Base-by-base conservation (phyloP, 2,329 filamentous ascomycete species). In the Fonsecaea erecta region DNA sequence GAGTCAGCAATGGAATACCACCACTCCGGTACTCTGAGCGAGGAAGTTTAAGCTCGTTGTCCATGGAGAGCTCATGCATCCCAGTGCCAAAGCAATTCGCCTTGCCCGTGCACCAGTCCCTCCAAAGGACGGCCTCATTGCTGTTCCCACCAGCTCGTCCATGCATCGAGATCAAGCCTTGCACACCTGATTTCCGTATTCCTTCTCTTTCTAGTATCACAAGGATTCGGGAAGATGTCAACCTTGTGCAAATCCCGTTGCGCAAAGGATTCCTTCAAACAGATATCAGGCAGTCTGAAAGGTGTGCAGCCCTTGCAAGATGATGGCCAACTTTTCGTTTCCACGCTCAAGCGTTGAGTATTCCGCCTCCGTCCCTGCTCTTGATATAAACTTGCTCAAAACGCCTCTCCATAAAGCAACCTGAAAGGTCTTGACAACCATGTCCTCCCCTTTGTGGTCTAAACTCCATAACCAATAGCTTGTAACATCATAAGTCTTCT, bases 401-500 rank as follows among this genome's bases (percentile, higher is more conserved):
- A n/a, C 18, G n/a, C 43, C 43, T 48, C 21, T 12, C 18, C 18
- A 32, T n/a, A 53, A 5, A 53, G 24, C 24, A 24, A 21, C 8
- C 8, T 32, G 48, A 52, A 30, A 30, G 12, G 26, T 34, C 24
- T 34, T 53, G 24, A 53, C 21, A 32, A 32, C 14, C 8, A 32
- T 24, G 18, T 48, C 43, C 43, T 48, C 43, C n/a, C 18, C 12
- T 12, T 53, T 18, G 26, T 26, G 3, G n/a, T n/a, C 55, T 35
- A 21, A 48, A 58, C 55, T 58, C 55, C 55, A 18, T 6, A 40
- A 32, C 40, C 51, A 43, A 30, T 52, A 16, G 21, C 32, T 26
- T 60, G 46, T 40, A 60, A 52, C 40, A 26, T 56, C 57, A 40
- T 60, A 60, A 52, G 21, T 52, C 48, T 60, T 60, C 24, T 35